Conservation (phyloP, 2,329 filamentous ascomycete genomes). For the Oidium heveae region DNA sequence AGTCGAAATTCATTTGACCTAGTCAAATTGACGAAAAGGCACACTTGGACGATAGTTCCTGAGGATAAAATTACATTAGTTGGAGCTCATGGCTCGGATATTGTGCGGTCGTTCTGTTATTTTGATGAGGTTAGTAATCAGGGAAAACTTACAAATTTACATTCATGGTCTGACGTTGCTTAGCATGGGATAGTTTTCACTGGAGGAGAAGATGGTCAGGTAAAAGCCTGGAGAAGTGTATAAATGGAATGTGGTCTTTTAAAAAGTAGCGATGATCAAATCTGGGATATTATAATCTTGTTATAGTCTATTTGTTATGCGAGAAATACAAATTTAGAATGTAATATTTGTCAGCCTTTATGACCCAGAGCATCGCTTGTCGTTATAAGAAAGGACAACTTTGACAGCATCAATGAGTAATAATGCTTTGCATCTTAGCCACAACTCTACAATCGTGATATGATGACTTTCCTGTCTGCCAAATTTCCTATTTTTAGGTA, state of each 20-base stretch:
- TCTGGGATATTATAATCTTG: too few species aligned
- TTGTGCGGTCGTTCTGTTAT: slow-evolving; percentile 38
- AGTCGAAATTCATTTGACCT: slow-evolving; percentile 31
- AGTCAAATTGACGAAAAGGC: slow-evolving; percentile 28
- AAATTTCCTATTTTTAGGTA: neutral
- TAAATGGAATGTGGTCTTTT: neutral
- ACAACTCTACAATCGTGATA: neutral
- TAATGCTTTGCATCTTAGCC: neutral
- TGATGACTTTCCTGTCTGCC: neutral
- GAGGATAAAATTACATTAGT: slow-evolving; percentile 30
- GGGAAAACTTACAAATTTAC: neutral
- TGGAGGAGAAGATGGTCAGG: slow-evolving; percentile 17
- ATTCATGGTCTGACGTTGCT: neutral
- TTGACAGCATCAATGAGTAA: neutral
- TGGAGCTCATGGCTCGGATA: slow-evolving; percentile 36
- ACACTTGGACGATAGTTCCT: slow-evolving; percentile 27
- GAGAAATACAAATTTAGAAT: neutral
- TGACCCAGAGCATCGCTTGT: neutral
- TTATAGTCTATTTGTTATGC: too few species aligned
- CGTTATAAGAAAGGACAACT: neutral
- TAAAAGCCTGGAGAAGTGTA: slow-evolving; percentile 16
- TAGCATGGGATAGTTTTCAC: slow-evolving; percentile 15
- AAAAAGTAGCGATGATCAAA: too few species aligned
- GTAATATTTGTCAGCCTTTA: neutral
- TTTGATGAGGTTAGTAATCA: slow-evolving; percentile 24